Evolutionary conservation across 805 yeast genomes (phyloP).

Genomic region (Debaryomyces maramus): DNA sequence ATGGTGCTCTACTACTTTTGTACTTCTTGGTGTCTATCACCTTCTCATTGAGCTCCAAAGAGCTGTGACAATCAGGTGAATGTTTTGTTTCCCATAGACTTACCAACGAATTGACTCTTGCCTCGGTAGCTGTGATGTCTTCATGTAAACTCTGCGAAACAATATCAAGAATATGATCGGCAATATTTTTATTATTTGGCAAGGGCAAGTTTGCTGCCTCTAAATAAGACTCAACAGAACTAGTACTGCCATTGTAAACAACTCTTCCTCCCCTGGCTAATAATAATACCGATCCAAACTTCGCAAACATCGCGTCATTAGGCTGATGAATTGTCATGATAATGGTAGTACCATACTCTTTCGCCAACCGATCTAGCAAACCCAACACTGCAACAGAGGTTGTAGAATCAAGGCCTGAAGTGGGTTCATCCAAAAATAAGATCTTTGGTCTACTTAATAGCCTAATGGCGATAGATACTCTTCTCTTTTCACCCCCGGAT

Average conservation of each 20-base stretch:
- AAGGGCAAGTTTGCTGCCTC: constrained; percentile 49
- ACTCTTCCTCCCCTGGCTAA: constrained; percentile 73
- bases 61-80: constrained; percentile 34
- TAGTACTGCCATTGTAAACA: constrained; percentile 62
- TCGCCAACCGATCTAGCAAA: constrained; percentile 57
- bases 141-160: constrained; percentile 48
- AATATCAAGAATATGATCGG: constrained; percentile 72
- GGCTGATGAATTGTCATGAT: constrained; percentile 84
- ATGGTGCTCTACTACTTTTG: constrained; percentile 26
- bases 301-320: constrained; percentile 58
- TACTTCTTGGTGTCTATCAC: constrained; percentile 44
- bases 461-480: constrained; percentile 82
- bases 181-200: constrained; percentile 64
- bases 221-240: constrained; percentile 49
- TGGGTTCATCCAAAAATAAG: constrained; percentile 80
- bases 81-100: constrained; percentile 33
- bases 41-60: not conserved
- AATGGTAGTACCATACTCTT: constrained; percentile 62
- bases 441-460: constrained; percentile 70
- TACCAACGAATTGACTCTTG: constrained; percentile 26
- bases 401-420: constrained; percentile 82
- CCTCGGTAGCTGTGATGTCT: constrained; percentile 16
- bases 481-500: constrained; percentile 63
- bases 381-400: constrained; percentile 69
- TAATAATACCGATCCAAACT: constrained; percentile 70